Percentiles rank a stretch among this genome's conserved stretches.
Conservation (phyloP, 179 eudicot species). For the Beta corolliflora region DNA sequence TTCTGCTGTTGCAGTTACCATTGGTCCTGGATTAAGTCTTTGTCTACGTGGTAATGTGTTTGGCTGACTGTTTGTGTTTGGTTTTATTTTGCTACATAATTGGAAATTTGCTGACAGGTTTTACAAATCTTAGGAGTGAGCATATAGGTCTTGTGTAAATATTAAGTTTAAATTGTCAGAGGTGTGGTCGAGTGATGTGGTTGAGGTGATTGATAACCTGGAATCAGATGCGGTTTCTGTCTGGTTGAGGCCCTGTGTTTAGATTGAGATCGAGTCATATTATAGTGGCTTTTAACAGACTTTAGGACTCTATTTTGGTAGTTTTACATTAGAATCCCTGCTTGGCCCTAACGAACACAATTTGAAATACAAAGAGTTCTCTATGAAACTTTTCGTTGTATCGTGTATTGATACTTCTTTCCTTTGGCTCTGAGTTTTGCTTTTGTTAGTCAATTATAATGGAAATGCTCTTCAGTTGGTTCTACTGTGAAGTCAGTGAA, state of each 20-base stretch:
- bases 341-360: background rate
- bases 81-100: constrained; percentile 8
- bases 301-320: background rate
- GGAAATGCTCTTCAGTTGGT: no score
- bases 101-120: background rate
- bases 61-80: background rate
- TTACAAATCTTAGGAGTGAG: background rate
- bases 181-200: background rate
- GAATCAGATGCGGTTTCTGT: background rate
- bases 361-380: no score
- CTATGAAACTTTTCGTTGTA: no score
- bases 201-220: background rate
- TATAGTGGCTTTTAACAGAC: background rate
- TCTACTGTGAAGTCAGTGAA: no score
- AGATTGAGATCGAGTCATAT: background rate
- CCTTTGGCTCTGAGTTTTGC: no score
- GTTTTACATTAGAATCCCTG: background rate
- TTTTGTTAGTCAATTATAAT: no score
- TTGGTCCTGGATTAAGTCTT: constrained; percentile 98
- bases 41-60: constrained; percentile 76
- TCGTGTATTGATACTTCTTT: no score
- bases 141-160: background rate
- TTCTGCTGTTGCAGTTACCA: constrained; percentile 96
- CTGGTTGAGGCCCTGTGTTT: background rate
- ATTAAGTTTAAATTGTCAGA: background rate